Evolutionary conservation across 2,329 filamentous ascomycete species (phyloP).

Genomic region (Cylindrodendrum hubeiense): DNA sequence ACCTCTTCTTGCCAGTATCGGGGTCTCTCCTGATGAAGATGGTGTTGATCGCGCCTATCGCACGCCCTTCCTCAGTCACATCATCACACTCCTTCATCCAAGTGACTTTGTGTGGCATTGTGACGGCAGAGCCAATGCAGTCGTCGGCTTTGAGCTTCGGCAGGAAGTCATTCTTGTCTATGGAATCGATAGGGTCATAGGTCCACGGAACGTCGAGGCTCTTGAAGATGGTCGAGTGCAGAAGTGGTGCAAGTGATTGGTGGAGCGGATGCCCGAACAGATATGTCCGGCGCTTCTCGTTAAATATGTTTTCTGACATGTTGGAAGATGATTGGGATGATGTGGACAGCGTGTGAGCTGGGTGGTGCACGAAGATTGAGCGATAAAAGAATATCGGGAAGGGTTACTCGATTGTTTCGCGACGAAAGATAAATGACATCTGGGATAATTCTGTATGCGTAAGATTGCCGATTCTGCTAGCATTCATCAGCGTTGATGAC

Average conservation of each 20-base stretch:
- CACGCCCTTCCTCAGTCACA: conserved; percentile 17
- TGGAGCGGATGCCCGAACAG: conserved; percentile 19
- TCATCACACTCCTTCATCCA: conserved; percentile 23
- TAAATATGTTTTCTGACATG: conserved; percentile 11
- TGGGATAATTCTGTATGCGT: too few species aligned
- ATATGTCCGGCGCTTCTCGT: conserved; percentile 6
- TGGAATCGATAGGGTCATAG: conserved; percentile 13
- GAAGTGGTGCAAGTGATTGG: conserved; percentile 11
- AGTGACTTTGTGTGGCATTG: conserved; percentile 24
- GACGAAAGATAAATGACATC: too few species aligned
- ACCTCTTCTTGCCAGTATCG: conserved; percentile 5
- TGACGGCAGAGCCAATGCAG: conserved; percentile 19
- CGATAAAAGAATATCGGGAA: too few species aligned
- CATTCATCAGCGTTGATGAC: neutral
- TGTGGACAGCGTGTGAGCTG: neutral
- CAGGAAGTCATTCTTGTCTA: conserved; percentile 20
- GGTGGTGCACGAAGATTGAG: neutral
- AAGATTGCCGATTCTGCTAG: too few species aligned
- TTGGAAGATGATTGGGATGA: neutral
- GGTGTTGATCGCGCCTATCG: conserved; percentile 24
- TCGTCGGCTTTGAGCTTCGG: conserved; percentile 16
- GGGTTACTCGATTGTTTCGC: too few species aligned
- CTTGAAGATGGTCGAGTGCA: conserved; percentile 22
- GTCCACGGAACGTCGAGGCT: conserved; percentile 20
- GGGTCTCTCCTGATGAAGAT: conserved; percentile 8